These are phyloP conservation scores for Fusarium tuaranense DNA, from an alignment of 2,329 filamentous ascomycete species.

Conservation along the genomic window DNA sequence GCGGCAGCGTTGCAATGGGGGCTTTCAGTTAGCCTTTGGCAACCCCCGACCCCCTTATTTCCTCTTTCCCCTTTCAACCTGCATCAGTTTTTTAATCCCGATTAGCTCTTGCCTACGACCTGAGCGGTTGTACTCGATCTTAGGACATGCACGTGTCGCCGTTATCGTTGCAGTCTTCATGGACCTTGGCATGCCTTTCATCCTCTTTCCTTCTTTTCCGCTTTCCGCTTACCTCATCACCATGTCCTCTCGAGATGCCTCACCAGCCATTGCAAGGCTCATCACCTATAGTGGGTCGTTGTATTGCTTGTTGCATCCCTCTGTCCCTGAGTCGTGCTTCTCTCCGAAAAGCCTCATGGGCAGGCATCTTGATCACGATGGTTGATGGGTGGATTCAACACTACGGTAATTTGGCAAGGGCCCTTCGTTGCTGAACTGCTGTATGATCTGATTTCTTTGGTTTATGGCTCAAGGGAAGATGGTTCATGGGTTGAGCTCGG, in stretches of 20 bases:
- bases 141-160: background rate
- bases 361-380: background rate
- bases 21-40: background rate
- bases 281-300: background rate
- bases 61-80: background rate
- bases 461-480: background rate
- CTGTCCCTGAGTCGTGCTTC: background rate
- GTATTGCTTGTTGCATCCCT: background rate
- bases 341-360: background rate
- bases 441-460: background rate
- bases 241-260: background rate
- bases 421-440: background rate
- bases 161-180: slow-evolving; percentile 7
- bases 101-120: background rate
- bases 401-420: background rate
- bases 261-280: background rate
- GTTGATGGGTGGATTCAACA: background rate
- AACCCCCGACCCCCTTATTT: background rate
- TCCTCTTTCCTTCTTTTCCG: background rate
- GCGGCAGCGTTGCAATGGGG: slow-evolving; percentile 1
- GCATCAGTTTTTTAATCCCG: background rate
- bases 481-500: background rate
- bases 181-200: background rate
- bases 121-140: background rate
- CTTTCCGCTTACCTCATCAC: background rate